A percentile compares a stretch with the other conserved stretches of the same genome.
These are phyloP conservation scores for Selenicereus undatus DNA, from an alignment of 148 eudicot genomes.

Conservation along the genomic window DNA sequence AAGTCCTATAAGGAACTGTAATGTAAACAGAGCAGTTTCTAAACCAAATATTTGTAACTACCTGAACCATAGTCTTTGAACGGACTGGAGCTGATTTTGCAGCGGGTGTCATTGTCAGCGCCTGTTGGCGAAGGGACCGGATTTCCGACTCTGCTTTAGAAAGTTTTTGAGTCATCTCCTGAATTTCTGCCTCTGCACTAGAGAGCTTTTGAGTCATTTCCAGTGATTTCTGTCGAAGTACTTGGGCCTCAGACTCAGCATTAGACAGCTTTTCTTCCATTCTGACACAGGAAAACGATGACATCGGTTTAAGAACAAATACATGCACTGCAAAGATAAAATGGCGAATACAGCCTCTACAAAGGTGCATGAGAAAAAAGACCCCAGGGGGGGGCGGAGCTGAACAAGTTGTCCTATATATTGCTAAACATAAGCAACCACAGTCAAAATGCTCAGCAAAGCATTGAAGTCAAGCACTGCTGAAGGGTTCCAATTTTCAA, in stretches of 20 bases:
- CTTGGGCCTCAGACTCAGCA: slow-evolving; percentile 89
- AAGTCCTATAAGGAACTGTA: neutral
- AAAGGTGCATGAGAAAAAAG: neutral
- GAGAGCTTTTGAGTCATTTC: slow-evolving; percentile 89
- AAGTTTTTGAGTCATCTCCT: slow-evolving; percentile 56
- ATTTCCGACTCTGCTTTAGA: slow-evolving; percentile 90
- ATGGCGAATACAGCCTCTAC: neutral
- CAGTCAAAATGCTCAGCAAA: neutral
- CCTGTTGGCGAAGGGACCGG: slow-evolving; percentile 98
- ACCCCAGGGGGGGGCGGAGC: neutral
- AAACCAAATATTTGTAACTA: slow-evolving; percentile 28
- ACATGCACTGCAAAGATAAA: neutral
- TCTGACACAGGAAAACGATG: slow-evolving; percentile 34
- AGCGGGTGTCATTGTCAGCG: slow-evolving; percentile 86
- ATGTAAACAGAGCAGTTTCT: neutral
- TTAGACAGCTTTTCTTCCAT: slow-evolving; percentile 90
- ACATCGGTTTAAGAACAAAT: neutral
- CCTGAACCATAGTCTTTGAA: slow-evolving; percentile 74
- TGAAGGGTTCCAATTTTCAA: neutral
- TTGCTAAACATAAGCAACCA: neutral
- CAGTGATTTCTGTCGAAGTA: slow-evolving; percentile 87
- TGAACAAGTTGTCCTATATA: neutral
- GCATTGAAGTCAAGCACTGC: neutral
- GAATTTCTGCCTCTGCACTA: slow-evolving; percentile 40
- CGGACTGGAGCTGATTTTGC: slow-evolving; percentile 60